Evolutionary conservation across 257 asterid genomes (phyloP).

Genomic region (Gynochthodes officinalis): DNA sequence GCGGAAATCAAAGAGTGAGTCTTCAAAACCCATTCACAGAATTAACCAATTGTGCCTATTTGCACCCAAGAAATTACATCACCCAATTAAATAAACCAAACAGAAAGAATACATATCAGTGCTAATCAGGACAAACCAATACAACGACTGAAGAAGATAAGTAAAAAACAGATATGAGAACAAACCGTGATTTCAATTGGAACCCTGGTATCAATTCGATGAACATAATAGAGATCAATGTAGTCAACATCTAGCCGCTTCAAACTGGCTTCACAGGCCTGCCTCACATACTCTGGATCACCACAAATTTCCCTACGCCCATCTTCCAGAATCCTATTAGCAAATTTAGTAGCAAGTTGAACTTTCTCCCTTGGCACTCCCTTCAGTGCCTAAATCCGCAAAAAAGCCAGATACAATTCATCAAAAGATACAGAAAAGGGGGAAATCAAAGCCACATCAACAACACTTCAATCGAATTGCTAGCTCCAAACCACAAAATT

Average conservation of each 20-base stretch:
- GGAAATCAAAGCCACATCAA: not conserved
- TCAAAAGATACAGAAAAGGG: not conserved
- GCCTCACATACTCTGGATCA: conserved; percentile 2
- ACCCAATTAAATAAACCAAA: too few species aligned
- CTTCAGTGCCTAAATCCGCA: conserved; percentile 12
- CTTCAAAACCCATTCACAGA: not conserved
- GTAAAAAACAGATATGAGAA: not conserved
- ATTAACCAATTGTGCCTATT: not conserved
- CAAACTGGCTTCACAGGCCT: conserved; percentile 27
- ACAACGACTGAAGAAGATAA: not conserved
- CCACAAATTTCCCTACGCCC: not conserved
- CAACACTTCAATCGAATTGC: too few species aligned
- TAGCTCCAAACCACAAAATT: too few species aligned
- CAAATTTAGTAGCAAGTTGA: conserved; percentile 14
- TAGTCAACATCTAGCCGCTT: conserved; percentile 26
- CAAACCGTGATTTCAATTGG: conserved; percentile 27
- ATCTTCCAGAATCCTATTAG: not conserved
- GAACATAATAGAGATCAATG: conserved; percentile 26
- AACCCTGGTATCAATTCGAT: conserved; percentile 16
- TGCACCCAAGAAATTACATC: not conserved
- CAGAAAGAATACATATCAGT: too few species aligned
- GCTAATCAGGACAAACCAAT: not conserved
- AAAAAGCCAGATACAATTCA: not conserved
- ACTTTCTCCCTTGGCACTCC: conserved; percentile 14
- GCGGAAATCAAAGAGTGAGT: not conserved